Conservation (phyloP, 2,329 filamentous ascomycete species). For the Ophiostoma sp. region DNA sequence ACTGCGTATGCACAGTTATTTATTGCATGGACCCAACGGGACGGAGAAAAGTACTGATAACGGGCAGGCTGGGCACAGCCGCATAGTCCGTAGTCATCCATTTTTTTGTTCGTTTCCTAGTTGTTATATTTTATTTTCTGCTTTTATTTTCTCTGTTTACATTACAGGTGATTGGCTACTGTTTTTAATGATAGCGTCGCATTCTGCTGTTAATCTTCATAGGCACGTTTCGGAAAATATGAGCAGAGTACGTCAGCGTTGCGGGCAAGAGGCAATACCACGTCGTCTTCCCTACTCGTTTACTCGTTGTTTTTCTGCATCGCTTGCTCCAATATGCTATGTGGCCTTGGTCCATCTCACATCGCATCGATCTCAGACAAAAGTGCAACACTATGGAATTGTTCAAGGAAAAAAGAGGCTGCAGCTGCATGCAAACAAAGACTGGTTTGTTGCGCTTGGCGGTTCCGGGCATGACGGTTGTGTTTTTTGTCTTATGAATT, state of each 20-base stretch:
- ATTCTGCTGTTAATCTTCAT: too few species aligned
- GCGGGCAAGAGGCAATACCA: too few species aligned
- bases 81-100: too few species aligned
- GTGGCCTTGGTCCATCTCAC: neutral
- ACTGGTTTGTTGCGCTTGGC: neutral
- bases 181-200: neutral
- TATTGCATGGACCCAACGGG: neutral
- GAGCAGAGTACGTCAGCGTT: too few species aligned
- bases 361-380: constrained; percentile 1
- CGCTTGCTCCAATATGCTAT: neutral
- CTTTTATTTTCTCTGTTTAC: neutral
- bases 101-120: neutral
- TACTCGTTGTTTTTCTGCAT: too few species aligned
- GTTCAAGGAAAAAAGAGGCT: neutral
- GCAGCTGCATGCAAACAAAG: neutral
- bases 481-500: neutral
- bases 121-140: neutral
- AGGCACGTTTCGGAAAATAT: too few species aligned
- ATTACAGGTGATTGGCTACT: neutral
- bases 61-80: constrained; percentile 11
- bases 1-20: neutral
- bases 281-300: too few species aligned
- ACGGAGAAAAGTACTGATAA: neutral
- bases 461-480: neutral
- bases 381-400: neutral